Conservation (phyloP, 2,329 filamentous ascomycete genomes). For the Sarocladiaceae sp. region DNA sequence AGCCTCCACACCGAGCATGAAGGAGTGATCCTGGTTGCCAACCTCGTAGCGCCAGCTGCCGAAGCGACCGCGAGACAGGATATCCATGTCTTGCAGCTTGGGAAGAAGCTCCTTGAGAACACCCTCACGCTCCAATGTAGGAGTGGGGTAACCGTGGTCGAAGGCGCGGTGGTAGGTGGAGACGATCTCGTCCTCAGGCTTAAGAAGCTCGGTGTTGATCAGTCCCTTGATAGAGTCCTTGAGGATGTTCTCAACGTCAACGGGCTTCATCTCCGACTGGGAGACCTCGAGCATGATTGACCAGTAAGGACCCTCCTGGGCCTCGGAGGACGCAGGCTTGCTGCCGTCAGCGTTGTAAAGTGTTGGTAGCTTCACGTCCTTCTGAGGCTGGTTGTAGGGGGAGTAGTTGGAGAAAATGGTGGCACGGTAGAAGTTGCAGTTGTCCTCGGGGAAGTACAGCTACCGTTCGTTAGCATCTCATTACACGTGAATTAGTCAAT, state of each 20-base stretch:
- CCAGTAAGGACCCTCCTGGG: constrained; percentile 94
- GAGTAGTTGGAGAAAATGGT: constrained; percentile 99
- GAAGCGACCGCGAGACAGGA: constrained; percentile 93
- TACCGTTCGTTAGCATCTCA: too few species aligned
- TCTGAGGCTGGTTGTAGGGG: constrained; percentile 89
- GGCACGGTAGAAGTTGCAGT: constrained; percentile 98
- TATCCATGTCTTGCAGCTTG: constrained; percentile 83
- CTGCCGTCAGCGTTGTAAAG: constrained; percentile 79
- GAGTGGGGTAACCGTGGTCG: constrained; percentile 97
- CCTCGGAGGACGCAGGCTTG: constrained; percentile 64
- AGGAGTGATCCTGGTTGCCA: constrained; percentile 95
- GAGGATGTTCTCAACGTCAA: constrained; percentile 77
- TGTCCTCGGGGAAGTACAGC: constrained; percentile 98
- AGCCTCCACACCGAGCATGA: constrained; percentile 94
- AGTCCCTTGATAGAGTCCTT: constrained; percentile 92
- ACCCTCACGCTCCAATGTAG: constrained; percentile 88
- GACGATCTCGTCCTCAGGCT: constrained; percentile 86
- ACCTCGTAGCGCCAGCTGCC: constrained; percentile 97
- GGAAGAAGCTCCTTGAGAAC: constrained; percentile 89
- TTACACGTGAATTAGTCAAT: constrained; percentile 28
- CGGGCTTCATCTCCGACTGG: constrained; percentile 91
- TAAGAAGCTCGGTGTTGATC: constrained; percentile 96
- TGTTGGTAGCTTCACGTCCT: constrained; percentile 78
- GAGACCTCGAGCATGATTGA: constrained; percentile 99
- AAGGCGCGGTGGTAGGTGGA: constrained; percentile 98